Evolutionary conservation across 495 filamentous ascomycete species (phyloP).

Genomic region (Penicillium nucicola): DNA sequence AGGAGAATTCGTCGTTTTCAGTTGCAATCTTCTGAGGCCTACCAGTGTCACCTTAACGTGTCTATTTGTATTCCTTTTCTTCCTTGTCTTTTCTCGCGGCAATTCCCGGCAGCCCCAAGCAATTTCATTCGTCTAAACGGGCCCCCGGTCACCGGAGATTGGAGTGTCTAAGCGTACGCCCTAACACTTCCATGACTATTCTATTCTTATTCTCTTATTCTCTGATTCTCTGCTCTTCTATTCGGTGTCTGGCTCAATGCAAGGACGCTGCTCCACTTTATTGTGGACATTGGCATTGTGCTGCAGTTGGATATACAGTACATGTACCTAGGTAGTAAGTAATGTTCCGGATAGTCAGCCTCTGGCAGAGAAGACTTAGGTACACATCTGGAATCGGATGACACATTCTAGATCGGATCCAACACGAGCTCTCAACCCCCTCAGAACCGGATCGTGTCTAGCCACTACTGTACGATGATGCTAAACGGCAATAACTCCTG

Average conservation of each 20-base stretch:
- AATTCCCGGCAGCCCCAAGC: constrained; percentile 20
- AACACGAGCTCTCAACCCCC: no score
- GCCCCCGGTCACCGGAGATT: constrained; percentile 22
- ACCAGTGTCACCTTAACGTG: no score
- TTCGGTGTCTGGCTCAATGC: no score
- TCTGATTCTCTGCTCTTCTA: no score
- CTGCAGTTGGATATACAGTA: not conserved
- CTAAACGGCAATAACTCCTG: constrained; percentile 8
- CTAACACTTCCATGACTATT: not conserved
- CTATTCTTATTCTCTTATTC: not conserved
- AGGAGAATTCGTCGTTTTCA: no score
- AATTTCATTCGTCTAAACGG: constrained; percentile 9
- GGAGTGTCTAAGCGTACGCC: constrained; percentile 22
- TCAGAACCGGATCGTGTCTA: no score
- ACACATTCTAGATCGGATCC: no score
- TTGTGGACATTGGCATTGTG: constrained; percentile 1
- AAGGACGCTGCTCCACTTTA: not conserved
- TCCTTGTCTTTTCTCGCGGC: constrained; percentile 5
- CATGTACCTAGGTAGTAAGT: no score
- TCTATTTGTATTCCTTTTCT: not conserved
- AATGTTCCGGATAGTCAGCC: no score
- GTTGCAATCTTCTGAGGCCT: no score
- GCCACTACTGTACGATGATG: constrained; percentile 13
- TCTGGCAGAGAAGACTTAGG: no score
- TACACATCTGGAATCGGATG: no score